Percentiles rank a stretch among this genome's conserved stretches.
phyloP scores from a whole-genome alignment of 164 flowering plant genomes.

The Liriodendron chinense region DNA sequence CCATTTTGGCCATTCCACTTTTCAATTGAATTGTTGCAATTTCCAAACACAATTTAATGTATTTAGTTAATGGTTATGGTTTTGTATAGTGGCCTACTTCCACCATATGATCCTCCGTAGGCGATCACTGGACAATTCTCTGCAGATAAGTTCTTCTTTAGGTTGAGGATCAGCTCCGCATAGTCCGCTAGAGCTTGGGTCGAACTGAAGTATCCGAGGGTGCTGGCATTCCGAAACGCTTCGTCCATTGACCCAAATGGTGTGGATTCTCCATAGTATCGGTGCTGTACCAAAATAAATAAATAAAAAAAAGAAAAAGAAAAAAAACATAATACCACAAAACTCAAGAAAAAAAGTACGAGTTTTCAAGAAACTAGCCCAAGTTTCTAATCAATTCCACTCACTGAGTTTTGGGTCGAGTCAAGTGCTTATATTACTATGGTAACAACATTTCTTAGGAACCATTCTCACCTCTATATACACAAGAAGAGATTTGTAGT shows the following conservation, averaged over 20 bases:
- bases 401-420: too few species aligned
- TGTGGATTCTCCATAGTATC: conserved; percentile 59
- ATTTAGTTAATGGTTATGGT: too few species aligned
- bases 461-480: conserved; percentile 44
- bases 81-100: conserved; percentile 42
- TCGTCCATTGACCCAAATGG: conserved; percentile 48
- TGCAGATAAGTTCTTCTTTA: conserved; percentile 43
- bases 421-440: too few species aligned
- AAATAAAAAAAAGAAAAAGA: too few species aligned
- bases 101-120: conserved; percentile 74
- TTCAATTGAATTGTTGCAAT: too few species aligned
- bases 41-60: too few species aligned
- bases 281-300: conserved; percentile 36
- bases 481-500: conserved; percentile 44
- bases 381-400: too few species aligned
- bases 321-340: too few species aligned
- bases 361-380: too few species aligned
- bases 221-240: conserved; percentile 33
- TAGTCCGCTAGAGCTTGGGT: conserved; percentile 79
- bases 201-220: conserved; percentile 64
- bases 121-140: conserved; percentile 54
- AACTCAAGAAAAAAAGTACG: too few species aligned
- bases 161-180: conserved; percentile 44
- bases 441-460: too few species aligned
- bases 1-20: too few species aligned